Base-by-base conservation (phyloP, 1,284 basidiomycete species). In the Cryptococcus floricola region DNA sequence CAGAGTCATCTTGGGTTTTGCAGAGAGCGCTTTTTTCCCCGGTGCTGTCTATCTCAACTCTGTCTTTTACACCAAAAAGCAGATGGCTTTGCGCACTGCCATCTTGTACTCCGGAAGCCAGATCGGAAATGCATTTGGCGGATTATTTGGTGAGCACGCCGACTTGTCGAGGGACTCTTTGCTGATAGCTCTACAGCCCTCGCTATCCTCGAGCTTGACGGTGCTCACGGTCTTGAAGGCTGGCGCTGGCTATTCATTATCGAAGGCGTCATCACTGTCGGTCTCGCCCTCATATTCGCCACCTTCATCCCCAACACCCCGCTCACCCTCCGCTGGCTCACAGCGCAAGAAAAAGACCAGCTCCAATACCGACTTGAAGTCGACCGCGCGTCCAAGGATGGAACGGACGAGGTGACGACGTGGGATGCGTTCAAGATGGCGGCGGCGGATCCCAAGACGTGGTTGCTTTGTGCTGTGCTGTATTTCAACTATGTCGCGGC, bases 71-170 rank as follows among this genome's bases (percentile, higher is more conserved):
- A 59, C 64, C 14, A 66, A 68, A 52, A 59, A 61, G 50, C 58
- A 68, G 31, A 70, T 73, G 64, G 70, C 69, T 9, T 49, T 70
- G 9, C 64, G 69, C 16, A 60, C 60, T 12, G 70, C 65, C 19
- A 61, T 67, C 27, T 64, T 77, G 5, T 77, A 72, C 63, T 64
- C 63, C 27, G 74, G 73, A 1, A 67, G 66, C 12, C 70, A 77
- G 46, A 58, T 77, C 45, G 69, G 71, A 1, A 77, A 75, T 52
- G 77, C 77, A 12, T 73, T 75, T 53, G 71, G 70, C 25, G 70
- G 70, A 51, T 64, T 75, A 1, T 67, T 77, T 53, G 31, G 31
- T 34, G 31, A 34, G 31, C 6, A 34, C 10, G 10, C 10, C 31
- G 31, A 34, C 31, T 34, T 5, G 1, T 8, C 10, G 31, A 8